Base-by-base conservation (phyloP, 2,329 filamentous ascomycete species). In the Xylaria sp. region DNA sequence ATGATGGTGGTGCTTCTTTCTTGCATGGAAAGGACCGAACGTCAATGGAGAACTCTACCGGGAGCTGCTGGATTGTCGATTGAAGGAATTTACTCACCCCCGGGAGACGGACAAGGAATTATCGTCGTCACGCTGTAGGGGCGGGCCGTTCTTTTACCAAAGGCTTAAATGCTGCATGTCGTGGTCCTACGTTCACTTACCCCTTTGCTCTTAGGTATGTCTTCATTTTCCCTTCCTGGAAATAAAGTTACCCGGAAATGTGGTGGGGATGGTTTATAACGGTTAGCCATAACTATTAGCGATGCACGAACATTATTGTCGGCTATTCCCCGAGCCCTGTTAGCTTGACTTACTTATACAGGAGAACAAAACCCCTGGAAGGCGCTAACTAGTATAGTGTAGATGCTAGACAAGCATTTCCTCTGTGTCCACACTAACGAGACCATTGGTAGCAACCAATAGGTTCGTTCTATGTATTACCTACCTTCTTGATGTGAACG, bases 1-100 rank as follows among this genome's bases (percentile, higher is more conserved):
- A 62, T 66, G 59, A 65, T 71, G 65, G 58, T 71, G 48, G 48
- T 52, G 2, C 20, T 66, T 1, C 10, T 68, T 39, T 62, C 67
- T 34, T 28, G 53, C 4, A 63, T 66, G 55, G 67, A 70, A 50
- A 66, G 67, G 28, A 70, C 64, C 0, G 70, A 68, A 50, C 15
- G 56, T 7, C 67, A 70, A 28, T 68, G 67, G 70, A 52, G 34
- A 32, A 36, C 36, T 20, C 45, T 71, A 25, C 32, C 68, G 34
- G 15, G 43, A 43, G 36, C 52, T 10, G 70, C 65, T 36, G 67
- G 67, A 2, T 48, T 71, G 12, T 53, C 48, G 9, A 61, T 71
- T 20, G 67, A 71, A 43, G 67, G 67, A 39, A 28, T 70, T 9
- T 64, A 64, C 32, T 23, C 45, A 8, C 61, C 61, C 9, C 61